These are phyloP conservation scores for Skeletonema potamos DNA, from an alignment of 108 stramenopile genomes.

Conservation along the genomic window DNA sequence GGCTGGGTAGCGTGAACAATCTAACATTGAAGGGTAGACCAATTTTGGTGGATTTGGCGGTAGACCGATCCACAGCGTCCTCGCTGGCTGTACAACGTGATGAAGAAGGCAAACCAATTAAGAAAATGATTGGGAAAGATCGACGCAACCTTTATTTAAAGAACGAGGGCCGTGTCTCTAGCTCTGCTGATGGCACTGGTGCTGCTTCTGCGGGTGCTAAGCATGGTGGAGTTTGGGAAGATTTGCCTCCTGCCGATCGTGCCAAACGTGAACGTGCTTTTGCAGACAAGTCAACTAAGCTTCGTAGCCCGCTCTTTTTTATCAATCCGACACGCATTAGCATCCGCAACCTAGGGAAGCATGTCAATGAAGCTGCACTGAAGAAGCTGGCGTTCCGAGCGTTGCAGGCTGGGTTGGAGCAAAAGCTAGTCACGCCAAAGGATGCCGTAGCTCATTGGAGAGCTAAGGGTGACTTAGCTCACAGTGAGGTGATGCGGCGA, in stretches of 20 bases:
- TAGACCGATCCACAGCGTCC: constrained; percentile 73
- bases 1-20: constrained; percentile 28
- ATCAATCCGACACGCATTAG: constrained; percentile 91
- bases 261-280: constrained; percentile 88
- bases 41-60: constrained; percentile 75
- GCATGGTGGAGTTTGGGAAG: constrained; percentile 63
- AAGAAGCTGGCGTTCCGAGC: constrained; percentile 72
- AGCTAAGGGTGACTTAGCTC: constrained; percentile 69
- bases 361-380: constrained; percentile 85
- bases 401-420: constrained; percentile 69
- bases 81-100: constrained; percentile 71
- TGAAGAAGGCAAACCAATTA: constrained; percentile 54
- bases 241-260: constrained; percentile 83
- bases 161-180: constrained; percentile 87
- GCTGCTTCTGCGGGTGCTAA: constrained; percentile 36
- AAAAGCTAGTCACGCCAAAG: constrained; percentile 66
- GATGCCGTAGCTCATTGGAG: constrained; percentile 85
- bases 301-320: constrained; percentile 95
- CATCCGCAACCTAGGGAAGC: constrained; percentile 90
- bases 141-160: constrained; percentile 94
- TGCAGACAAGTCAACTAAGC: constrained; percentile 91
- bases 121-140: constrained; percentile 73
- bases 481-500: constrained; percentile 65
- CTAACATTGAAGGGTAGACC: constrained; percentile 64
- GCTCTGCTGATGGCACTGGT: constrained; percentile 38